Base-by-base conservation (phyloP, 2,329 filamentous ascomycete species). In the Apiospora aurea region DNA sequence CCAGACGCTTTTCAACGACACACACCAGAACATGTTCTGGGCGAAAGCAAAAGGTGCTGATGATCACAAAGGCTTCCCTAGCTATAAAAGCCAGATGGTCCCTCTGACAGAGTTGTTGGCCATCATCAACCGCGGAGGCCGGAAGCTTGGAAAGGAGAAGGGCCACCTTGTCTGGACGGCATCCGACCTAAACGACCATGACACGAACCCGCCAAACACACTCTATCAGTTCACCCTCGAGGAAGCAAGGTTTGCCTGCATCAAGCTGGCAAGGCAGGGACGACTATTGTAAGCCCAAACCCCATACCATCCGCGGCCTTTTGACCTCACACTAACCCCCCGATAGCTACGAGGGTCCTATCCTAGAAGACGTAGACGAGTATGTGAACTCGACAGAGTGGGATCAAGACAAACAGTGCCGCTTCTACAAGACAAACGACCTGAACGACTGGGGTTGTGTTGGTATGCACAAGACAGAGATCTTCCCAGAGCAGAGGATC, bases 401-500 rank as follows among this genome's bases (percentile, higher is more conserved):
- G 26, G 29, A 70, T 7, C 13, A 41, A 47, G 29, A 43, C 34
- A 34, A 10, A 26, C 69, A 57, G 13, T 43, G 47, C 26, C 47
- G 47, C 34, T 61, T 70, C 69, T 57, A 70, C 16, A 10, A 34
- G 21, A 61, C 46, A 34, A 26, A 10, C 24, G 69, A 70, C 11
- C 7, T 10, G 14, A 41, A 51, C 43, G 61, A 69, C 7, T 47
- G 49, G 26, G 69, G 71, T 38, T 69, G 34, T 18, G 73, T 80
- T 47, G 70, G 16, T 41, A 74, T 75, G 16, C 77, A 76, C 21
- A 41, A 21, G 5, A 79, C 78, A 68, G 72, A 71, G 6, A 44
- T 78, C 16, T 78, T 78, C 51, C 79, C 79, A 1, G 79, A 81
- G 72, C 74, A 80, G 47, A 78, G 78, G 47, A 73, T 81, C 14